phyloP scores from a whole-genome alignment of 768 basidiomycete species.

The Pleurotus eryngii region DNA sequence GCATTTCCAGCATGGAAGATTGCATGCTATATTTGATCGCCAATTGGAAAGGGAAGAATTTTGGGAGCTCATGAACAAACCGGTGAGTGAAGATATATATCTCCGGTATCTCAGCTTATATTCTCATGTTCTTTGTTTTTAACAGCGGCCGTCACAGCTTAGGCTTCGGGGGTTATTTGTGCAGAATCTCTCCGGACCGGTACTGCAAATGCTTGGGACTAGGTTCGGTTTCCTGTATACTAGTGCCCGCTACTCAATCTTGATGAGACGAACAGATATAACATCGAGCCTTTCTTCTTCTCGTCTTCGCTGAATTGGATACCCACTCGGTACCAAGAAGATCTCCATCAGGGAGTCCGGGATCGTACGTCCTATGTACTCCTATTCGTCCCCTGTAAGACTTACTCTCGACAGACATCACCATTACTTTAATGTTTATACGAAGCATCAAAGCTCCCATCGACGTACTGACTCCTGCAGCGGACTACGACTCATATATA shows the following conservation, averaged over 20 bases:
- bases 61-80: constrained; percentile 30
- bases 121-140: neutral
- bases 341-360: constrained; percentile 24
- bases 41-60: constrained; percentile 19
- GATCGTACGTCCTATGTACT: constrained; percentile 29
- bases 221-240: constrained; percentile 22
- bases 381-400: too few relatives aligned
- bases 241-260: neutral
- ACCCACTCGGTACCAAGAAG: constrained; percentile 54
- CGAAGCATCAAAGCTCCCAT: neutral
- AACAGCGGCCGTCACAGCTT: constrained; percentile 26
- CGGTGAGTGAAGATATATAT: constrained; percentile 21
- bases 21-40: constrained; percentile 16
- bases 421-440: constrained; percentile 35
- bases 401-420: constrained; percentile 30
- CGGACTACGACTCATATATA: neutral
- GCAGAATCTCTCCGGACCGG: constrained; percentile 44
- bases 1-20: constrained; percentile 18
- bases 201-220: constrained; percentile 53
- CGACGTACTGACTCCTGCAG: neutral
- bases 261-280: constrained; percentile 28
- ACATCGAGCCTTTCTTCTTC: constrained; percentile 64
- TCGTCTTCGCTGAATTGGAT: constrained; percentile 61
- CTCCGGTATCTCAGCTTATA: neutral
- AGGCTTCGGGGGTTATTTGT: constrained; percentile 50